A percentile compares a stretch with the other conserved stretches of the same genome.
phyloP scores from a whole-genome alignment of 1,139 yeast genomes.

The Yamadazyma mexicana region DNA sequence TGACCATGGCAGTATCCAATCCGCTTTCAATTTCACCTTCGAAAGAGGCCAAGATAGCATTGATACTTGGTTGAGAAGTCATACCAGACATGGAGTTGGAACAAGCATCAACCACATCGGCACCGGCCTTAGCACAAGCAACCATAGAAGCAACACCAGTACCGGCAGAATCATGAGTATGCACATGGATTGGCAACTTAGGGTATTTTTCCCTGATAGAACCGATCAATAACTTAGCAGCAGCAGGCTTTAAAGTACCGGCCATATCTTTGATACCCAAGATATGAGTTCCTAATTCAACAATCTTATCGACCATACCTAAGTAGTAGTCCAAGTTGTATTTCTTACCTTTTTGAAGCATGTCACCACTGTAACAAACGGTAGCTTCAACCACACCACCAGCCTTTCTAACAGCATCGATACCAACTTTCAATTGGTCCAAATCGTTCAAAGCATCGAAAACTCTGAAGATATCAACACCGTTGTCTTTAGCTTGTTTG shows the following conservation, averaged over 20 bases:
- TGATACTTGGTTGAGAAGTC: slow-evolving; percentile 97
- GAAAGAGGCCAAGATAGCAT: slow-evolving; percentile 87
- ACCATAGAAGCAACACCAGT: slow-evolving; percentile 98
- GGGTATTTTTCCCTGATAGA: slow-evolving; percentile 86
- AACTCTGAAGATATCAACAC: slow-evolving; percentile 96
- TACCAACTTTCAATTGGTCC: slow-evolving; percentile 96
- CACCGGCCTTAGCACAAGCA: slow-evolving; percentile 93
- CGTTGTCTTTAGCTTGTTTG: slow-evolving; percentile 88
- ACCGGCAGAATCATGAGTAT: slow-evolving; percentile 99
- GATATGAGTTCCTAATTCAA: slow-evolving; percentile 92
- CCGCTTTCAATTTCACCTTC: slow-evolving; percentile 86
- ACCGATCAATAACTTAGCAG: slow-evolving; percentile 80
- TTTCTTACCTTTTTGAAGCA: slow-evolving; percentile 92
- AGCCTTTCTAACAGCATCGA: slow-evolving; percentile 95
- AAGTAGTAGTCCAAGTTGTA: slow-evolving; percentile 91
- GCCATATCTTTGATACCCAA: slow-evolving; percentile 99
- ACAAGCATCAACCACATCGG: slow-evolving; percentile 97
- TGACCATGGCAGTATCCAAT: slow-evolving; percentile 62
- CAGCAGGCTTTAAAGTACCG: slow-evolving; percentile 94
- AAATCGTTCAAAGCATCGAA: slow-evolving; percentile 96
- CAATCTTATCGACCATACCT: slow-evolving; percentile 78
- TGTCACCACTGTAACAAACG: slow-evolving; percentile 97
- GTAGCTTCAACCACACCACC: slow-evolving; percentile 99
- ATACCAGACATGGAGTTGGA: slow-evolving; percentile 96
- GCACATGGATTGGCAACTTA: slow-evolving; percentile 93